Evolutionary conservation across 225 moss, liverwort and hornwort genomes (phyloP), one percentile per base, ranked within the genome.

Genomic region (Polytrichum commune): DNA sequence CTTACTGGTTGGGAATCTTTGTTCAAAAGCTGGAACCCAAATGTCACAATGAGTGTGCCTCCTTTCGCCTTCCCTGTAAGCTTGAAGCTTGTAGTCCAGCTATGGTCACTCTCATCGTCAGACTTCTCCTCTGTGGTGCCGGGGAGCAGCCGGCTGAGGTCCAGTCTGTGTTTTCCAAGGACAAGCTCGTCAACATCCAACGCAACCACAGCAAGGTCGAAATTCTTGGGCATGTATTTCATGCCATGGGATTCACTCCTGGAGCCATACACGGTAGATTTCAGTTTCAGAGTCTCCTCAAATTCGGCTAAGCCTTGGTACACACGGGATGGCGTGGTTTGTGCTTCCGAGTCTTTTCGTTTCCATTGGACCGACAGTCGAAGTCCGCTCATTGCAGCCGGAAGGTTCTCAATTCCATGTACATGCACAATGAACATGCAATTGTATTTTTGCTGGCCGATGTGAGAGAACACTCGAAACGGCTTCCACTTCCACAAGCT

Each of bases 401-500:
- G 95, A n/a, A 95, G 79, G 7, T 89, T 90, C 77, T 95, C 91
- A 33, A 95, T 90, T 55, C 90, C 93, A 63, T 95, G 95, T 5
- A 95, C 84, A 72, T 93, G 91, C 27, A 93, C 79, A 1, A 88
- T 90, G 74, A 95, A 95, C 70, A 87, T 72, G 79, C 95, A 95
- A 77, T 88, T 86, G 75, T 91, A 85, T 33, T 89, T 82, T 53
- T 86, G 88, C 63, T 93, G 93, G 7, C 82, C 88, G 18, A 95
- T 91, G 62, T 90, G 95, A 24, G 93, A 86, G 27, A 95, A 86
- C 28, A 84, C 92, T 30, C 88, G 86, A 73, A 95, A 95, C 5
- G 95, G 95, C 69, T 93, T 90, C 95, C 95, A 95, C 55, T 91
- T 93, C 95, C 95, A 93, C 61, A 93, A 67, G 72, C 95, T 90